phyloP scores from a whole-genome alignment of 768 basidiomycete species.

The Leccinum barrowsii region DNA sequence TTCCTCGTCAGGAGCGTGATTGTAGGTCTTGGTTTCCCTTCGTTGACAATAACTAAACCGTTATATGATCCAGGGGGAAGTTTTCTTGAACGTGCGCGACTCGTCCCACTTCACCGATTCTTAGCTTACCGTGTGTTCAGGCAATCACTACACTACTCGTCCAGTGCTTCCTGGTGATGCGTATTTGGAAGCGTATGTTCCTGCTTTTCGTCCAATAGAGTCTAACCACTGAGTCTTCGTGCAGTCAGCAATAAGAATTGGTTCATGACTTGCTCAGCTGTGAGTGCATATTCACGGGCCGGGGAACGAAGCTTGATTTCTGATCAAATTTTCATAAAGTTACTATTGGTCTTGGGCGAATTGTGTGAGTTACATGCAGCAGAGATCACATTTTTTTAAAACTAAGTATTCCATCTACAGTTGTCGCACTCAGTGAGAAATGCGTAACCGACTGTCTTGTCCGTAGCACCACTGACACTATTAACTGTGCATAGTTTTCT shows the following conservation, averaged over 20 bases:
- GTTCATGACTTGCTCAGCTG: constrained; percentile 32
- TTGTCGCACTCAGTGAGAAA: constrained; percentile 31
- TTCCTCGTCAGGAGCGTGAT: constrained; percentile 17
- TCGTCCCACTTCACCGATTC: not conserved
- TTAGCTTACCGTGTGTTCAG: constrained; percentile 9
- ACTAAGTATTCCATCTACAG: constrained; percentile 21
- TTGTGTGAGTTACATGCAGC: constrained; percentile 27
- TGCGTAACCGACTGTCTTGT: not conserved
- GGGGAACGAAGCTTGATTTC: not conserved
- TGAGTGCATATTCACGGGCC: not conserved
- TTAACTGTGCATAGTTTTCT: constrained; percentile 30
- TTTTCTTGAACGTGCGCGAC: constrained; percentile 42
- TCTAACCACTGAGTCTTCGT: constrained; percentile 9
- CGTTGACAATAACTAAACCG: constrained; percentile 3
- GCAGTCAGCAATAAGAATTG: constrained; percentile 48
- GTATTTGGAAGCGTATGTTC: constrained; percentile 46
- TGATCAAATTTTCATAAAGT: constrained; percentile 2
- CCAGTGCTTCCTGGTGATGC: constrained; percentile 51
- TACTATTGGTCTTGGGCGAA: constrained; percentile 36
- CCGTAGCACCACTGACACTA: constrained; percentile 1
- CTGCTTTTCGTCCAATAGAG: not conserved
- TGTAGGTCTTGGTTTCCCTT: constrained; percentile 12
- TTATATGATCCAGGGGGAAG: constrained; percentile 37
- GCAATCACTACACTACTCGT: constrained; percentile 47
- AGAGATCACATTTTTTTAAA: not conserved